Conservation (phyloP, 495 filamentous ascomycete genomes). For the Daldinia decipiens region DNA sequence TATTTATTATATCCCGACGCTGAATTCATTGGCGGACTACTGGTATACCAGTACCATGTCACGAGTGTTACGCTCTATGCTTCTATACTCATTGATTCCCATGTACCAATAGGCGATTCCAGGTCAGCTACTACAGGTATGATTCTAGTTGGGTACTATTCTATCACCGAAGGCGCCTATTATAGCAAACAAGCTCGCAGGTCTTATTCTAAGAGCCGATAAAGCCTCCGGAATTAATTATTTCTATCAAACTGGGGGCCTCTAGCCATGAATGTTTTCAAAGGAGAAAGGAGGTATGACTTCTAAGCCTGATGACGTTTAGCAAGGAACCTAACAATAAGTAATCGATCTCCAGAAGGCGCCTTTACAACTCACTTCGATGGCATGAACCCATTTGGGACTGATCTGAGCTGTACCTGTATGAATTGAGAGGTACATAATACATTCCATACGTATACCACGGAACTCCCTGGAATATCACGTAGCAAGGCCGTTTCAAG, state of each 20-base stretch:
- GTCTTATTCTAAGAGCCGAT: background rate
- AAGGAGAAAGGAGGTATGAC: too few species aligned
- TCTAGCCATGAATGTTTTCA: too few species aligned
- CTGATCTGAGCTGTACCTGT: too few species aligned
- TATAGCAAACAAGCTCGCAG: background rate
- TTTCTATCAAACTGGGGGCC: background rate
- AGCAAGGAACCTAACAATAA: too few species aligned
- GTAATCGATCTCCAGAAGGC: too few species aligned
- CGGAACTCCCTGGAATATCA: too few species aligned
- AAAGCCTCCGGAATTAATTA: background rate
- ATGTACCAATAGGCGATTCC: background rate
- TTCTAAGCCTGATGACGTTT: too few species aligned
- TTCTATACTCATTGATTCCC: background rate
- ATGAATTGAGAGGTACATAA: too few species aligned
- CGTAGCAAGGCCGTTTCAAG: too few species aligned
- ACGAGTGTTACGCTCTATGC: background rate
- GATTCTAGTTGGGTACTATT: background rate
- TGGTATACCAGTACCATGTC: background rate
- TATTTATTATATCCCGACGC: background rate
- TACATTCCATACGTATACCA: too few species aligned
- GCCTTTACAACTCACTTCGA: too few species aligned
- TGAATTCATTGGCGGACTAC: background rate
- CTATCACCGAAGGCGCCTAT: background rate
- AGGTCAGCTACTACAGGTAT: background rate
- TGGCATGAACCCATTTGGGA: too few species aligned